A percentile compares a stretch with the other conserved stretches of the same genome.
These are phyloP conservation scores for Atkinsonella texensis DNA, from an alignment of 2,329 filamentous ascomycete species.

Conservation along the genomic window DNA sequence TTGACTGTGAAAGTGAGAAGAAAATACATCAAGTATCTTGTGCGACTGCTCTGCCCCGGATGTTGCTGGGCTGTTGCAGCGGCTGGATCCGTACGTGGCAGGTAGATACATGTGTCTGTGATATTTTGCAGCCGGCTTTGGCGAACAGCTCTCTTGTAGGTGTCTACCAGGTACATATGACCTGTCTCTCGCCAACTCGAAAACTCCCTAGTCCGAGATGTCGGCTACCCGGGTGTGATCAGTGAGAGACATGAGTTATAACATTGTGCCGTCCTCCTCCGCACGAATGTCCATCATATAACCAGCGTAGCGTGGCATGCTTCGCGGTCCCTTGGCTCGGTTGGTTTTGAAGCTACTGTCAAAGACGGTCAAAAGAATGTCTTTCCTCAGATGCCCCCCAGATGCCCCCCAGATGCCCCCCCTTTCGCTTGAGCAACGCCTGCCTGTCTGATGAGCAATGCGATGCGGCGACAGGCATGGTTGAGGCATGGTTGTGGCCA, in stretches of 20 bases:
- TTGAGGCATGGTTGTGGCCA: constrained; percentile 1
- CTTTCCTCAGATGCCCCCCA: too few relatives aligned
- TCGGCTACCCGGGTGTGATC: too few relatives aligned
- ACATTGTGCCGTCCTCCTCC: background rate
- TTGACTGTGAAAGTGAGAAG: too few relatives aligned
- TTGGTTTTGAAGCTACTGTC: background rate
- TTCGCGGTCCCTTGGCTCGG: background rate
- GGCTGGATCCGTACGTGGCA: too few relatives aligned
- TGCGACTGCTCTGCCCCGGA: background rate
- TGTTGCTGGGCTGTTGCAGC: background rate
- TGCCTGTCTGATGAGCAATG: background rate
- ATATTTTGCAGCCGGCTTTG: background rate
- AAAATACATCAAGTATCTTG: too few relatives aligned
- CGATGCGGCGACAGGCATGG: background rate
- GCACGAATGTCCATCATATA: background rate
- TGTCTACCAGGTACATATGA: too few relatives aligned
- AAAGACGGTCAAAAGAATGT: too few relatives aligned
- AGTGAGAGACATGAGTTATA: too few relatives aligned
- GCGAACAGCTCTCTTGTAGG: background rate
- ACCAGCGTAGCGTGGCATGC: background rate
- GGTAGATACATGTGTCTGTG: too few relatives aligned
- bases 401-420: background rate
- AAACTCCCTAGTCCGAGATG: too few relatives aligned
- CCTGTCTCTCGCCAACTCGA: too few relatives aligned
- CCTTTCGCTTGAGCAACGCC: too few relatives aligned